Percentiles rank a stretch among this genome's conserved stretches.
phyloP scores from a whole-genome alignment of 192 early-diverging fungal species.

The Linnemannia exigua region DNA sequence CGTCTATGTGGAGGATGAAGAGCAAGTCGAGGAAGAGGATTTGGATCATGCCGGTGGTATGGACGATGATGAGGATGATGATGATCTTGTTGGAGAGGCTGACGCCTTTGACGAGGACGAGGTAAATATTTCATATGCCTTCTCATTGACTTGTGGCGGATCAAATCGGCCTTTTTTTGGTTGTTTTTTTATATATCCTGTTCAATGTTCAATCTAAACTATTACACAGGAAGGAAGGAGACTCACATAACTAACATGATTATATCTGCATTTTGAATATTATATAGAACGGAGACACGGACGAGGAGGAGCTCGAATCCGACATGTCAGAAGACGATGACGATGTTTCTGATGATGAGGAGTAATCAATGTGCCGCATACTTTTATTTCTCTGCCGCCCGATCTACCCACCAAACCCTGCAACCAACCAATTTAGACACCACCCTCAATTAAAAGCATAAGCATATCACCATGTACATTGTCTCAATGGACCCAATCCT shows the following conservation, averaged over 20 bases:
- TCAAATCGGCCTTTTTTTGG: not conserved
- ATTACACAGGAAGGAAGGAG: not conserved
- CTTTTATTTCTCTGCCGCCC: not conserved
- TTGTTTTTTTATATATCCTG: too few species aligned
- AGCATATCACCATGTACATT: too few species aligned
- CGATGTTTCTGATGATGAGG: not conserved
- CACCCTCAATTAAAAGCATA: not conserved
- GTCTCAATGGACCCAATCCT: too few species aligned
- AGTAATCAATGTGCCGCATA: not conserved
- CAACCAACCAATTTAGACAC: not conserved
- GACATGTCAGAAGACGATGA: slow-evolving; percentile 4
- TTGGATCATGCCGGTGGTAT: not conserved
- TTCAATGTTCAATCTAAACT: too few species aligned
- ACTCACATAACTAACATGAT: not conserved
- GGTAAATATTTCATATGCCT: not conserved
- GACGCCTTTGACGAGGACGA: not conserved
- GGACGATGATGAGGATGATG: not conserved
- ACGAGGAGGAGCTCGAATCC: slow-evolving; percentile 2
- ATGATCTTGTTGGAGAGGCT: slow-evolving; percentile 5
- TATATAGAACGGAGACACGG: not conserved
- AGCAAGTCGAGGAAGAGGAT: slow-evolving; percentile 1
- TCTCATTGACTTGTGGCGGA: not conserved
- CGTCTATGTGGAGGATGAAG: not conserved
- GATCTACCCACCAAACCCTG: not conserved
- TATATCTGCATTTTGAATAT: not conserved